A percentile compares a stretch with the other conserved stretches of the same genome.
Conservation (phyloP, 2,329 filamentous ascomycete genomes). For the Pseudogymnoascus sp. region DNA sequence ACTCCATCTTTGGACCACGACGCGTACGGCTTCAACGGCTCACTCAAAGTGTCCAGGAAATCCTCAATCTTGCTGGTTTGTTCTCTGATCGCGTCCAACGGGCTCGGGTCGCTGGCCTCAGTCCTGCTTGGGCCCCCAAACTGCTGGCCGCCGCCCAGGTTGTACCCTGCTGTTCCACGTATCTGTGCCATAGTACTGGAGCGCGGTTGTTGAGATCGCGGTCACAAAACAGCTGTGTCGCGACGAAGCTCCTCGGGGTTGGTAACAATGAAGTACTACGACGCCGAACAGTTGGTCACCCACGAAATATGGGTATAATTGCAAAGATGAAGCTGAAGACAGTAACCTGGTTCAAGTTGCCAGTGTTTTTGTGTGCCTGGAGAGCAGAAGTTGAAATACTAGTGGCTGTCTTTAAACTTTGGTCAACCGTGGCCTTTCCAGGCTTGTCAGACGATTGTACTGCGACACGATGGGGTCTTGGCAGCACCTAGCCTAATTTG, state of each 20-base stretch:
- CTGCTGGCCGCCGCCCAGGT: conserved; percentile 23
- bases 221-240: neutral
- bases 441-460: conserved; percentile 2
- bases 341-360: neutral
- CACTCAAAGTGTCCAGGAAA: conserved; percentile 73
- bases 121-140: conserved; percentile 30
- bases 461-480: neutral
- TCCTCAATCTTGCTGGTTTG: conserved; percentile 99
- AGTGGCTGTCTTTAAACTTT: conserved; percentile 8
- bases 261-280: conserved; percentile 5
- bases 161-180: conserved; percentile 43
- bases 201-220: neutral
- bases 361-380: neutral
- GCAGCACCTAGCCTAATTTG: conserved; percentile 5
- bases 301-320: neutral
- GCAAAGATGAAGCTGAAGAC: conserved; percentile 4
- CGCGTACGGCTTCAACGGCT: conserved; percentile 89
- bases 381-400: conserved; percentile 5
- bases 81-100: conserved; percentile 77
- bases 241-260: neutral
- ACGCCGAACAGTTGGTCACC: neutral
- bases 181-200: conserved; percentile 45
- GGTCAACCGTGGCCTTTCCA: conserved; percentile 9
- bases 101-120: conserved; percentile 28
- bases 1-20: conserved; percentile 10